phyloP scores from a whole-genome alignment of 768 basidiomycete genomes.

The Jaapia argillacea region DNA sequence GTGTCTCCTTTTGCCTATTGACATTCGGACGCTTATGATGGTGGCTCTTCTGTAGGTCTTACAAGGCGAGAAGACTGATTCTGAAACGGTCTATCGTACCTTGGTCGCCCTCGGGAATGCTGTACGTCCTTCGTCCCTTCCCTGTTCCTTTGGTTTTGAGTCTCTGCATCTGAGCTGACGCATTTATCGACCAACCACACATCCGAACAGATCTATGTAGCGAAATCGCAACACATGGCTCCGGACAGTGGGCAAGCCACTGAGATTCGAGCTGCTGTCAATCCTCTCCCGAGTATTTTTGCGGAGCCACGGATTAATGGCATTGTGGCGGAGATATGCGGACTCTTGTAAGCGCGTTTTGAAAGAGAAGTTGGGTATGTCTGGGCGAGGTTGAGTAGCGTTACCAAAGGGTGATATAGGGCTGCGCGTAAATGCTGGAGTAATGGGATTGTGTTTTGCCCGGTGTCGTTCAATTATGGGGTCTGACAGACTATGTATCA shows the following conservation, averaged over 20 bases:
- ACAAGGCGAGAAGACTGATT: conserved; percentile 40
- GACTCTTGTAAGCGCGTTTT: conserved; percentile 30
- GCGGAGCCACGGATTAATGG: conserved; percentile 48
- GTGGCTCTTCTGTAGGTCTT: conserved; percentile 24
- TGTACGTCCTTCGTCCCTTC: conserved; percentile 22
- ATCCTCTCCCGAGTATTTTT: conserved; percentile 35
- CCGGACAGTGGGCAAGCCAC: conserved; percentile 29
- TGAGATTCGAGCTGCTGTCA: conserved; percentile 30
- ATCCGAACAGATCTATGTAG: conserved; percentile 34
- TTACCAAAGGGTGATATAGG: no score
- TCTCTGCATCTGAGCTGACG: no score
- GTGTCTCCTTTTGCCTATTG: not conserved
- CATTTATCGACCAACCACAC: no score
- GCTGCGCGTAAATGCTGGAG: no score
- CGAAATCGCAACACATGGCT: conserved; percentile 25
- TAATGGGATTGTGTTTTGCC: no score
- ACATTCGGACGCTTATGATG: conserved; percentile 1
- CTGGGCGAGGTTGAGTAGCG: no score
- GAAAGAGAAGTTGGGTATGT: no score
- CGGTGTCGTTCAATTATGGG: no score
- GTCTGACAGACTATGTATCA: no score
- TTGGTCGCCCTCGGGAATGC: conserved; percentile 68
- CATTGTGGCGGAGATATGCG: conserved; percentile 37
- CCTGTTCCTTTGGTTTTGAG: not conserved
- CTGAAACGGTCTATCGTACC: conserved; percentile 63